Base-by-base conservation (phyloP, 2,329 filamentous ascomycete genomes). In the Elsinoe australis region DNA sequence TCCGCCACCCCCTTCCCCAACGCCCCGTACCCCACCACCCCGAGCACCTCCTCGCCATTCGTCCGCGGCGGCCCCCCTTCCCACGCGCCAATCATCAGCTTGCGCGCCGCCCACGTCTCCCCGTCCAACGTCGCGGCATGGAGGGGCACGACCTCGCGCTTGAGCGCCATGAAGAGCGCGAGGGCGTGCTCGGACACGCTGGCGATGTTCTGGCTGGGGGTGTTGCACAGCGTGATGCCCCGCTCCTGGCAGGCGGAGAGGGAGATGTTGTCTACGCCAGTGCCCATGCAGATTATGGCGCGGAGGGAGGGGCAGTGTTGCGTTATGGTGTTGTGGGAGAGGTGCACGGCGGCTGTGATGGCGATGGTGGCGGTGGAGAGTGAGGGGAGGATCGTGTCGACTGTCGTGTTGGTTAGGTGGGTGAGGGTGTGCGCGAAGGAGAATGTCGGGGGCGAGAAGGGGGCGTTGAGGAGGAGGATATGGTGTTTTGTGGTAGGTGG, bases 21-120 rank as follows among this genome's bases (percentile, higher is more conserved):
- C 12, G 63, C 62, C 1, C 73, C 73, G 57, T 74, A 74, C 1
- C 73, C 72, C 46, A 76, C 59, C 49, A 76, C 64, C 1, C 70
- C 72, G 53, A 73, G 56, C 2, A 68, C 64, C 58, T 76, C 73
- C 49, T 75, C 71, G 15, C 61, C 58, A 56, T 68, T 71, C 1
- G 67, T 71, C 53, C 72, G 54, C 33, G 71, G 70, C 18, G 68
- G 65, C 21, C 55, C 55, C 39, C 26, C 7, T 7, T 54, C 66
- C 57, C 59, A 55, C 12, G 63, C 58, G 8, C 50, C 49, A 51
- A 68, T 63, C 52, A 70, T 51, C 26, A 59, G 63, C n/a, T 63
- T 62, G 50, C 60, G 62, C 36, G 58, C 54, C 31, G 60, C 57
- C 72, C 73, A 75, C 32, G 65, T 63, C 17, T 61, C 57, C 5